A percentile compares a stretch with the other conserved stretches of the same genome.
phyloP scores from a whole-genome alignment of 2,329 filamentous ascomycete species.

The Colletotrichum australisinense region DNA sequence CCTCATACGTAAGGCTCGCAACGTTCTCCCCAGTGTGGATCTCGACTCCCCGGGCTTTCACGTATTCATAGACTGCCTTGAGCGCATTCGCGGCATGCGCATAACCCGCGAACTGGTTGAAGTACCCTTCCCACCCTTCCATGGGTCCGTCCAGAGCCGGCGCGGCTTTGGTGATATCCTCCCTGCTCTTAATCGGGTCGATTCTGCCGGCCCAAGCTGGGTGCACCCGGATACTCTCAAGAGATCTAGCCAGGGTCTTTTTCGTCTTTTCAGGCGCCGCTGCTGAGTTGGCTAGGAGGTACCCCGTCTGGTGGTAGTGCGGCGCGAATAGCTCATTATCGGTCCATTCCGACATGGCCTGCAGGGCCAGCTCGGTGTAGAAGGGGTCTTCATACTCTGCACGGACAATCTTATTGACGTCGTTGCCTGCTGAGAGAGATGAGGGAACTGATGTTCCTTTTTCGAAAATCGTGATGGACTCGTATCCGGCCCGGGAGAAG shows the following conservation, averaged over 20 bases:
- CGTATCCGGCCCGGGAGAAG: slow-evolving; percentile 51
- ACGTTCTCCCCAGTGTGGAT: slow-evolving; percentile 54
- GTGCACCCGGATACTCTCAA: slow-evolving; percentile 50
- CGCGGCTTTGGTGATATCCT: slow-evolving; percentile 52
- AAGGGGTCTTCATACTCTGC: slow-evolving; percentile 46
- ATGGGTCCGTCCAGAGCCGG: slow-evolving; percentile 61
- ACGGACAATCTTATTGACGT: slow-evolving; percentile 50
- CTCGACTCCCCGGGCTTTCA: slow-evolving; percentile 44
- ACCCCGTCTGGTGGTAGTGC: slow-evolving; percentile 46
- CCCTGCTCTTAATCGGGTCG: slow-evolving; percentile 45
- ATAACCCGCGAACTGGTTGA: slow-evolving; percentile 68
- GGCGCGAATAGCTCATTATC: slow-evolving; percentile 48
- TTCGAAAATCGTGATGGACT: slow-evolving; percentile 55
- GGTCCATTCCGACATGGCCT: slow-evolving; percentile 47
- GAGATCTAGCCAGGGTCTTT: slow-evolving; percentile 51
- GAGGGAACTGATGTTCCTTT: slow-evolving; percentile 49
- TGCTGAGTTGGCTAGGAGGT: slow-evolving; percentile 58
- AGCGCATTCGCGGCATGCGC: slow-evolving; percentile 66
- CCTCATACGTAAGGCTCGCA: slow-evolving; percentile 52
- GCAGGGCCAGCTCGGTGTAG: slow-evolving; percentile 43
- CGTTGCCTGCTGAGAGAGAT: slow-evolving; percentile 46
- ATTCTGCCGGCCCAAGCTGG: slow-evolving; percentile 54
- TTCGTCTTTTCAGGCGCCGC: slow-evolving; percentile 57
- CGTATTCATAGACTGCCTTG: slow-evolving; percentile 55
- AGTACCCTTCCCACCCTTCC: slow-evolving; percentile 67